A percentile compares a stretch with the other conserved stretches of the same genome.
Conservation (phyloP, 2,329 filamentous ascomycete species). For the Sporothrix variecibatus region DNA sequence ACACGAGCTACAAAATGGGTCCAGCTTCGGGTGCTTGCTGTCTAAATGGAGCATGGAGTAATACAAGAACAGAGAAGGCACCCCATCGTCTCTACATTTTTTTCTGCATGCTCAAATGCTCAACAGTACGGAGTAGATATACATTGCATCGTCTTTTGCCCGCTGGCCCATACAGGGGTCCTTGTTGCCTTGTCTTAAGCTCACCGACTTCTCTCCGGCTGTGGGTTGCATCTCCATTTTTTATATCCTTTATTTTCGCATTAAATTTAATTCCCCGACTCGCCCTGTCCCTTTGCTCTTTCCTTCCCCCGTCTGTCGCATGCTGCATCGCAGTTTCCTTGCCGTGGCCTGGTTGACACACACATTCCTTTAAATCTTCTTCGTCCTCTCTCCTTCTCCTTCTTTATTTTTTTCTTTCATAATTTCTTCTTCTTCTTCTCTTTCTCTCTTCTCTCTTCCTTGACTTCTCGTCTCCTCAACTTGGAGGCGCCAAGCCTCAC, state of each 20-base stretch:
- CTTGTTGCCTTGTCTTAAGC: conserved; percentile 32
- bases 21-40: conserved; percentile 9
- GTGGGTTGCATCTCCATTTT: conserved; percentile 28
- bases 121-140: too few relatives aligned
- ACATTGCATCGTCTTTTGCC: background rate
- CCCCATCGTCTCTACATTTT: background rate
- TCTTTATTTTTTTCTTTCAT: background rate
- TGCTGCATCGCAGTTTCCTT: conserved; percentile 8
- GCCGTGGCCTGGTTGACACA: background rate
- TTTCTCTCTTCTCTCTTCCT: background rate
- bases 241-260: conserved; percentile 19
- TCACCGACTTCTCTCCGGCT: conserved; percentile 38
- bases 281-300: background rate
- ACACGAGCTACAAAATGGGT: background rate
- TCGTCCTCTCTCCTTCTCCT: conserved; percentile 10
- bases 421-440: conserved; percentile 5
- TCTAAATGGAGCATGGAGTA: conserved; percentile 2
- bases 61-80: background rate
- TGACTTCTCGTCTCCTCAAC: background rate
- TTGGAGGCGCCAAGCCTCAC: conserved; percentile 17
- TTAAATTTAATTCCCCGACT: conserved; percentile 23
- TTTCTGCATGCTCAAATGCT: background rate
- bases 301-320: conserved; percentile 10
- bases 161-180: conserved; percentile 4
- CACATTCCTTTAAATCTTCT: conserved; percentile 9